Percentiles rank a stretch among this genome's conserved stretches.
These are phyloP conservation scores for Eucalyptus coolabah DNA, from an alignment of 345 rosid species.

Conservation along the genomic window DNA sequence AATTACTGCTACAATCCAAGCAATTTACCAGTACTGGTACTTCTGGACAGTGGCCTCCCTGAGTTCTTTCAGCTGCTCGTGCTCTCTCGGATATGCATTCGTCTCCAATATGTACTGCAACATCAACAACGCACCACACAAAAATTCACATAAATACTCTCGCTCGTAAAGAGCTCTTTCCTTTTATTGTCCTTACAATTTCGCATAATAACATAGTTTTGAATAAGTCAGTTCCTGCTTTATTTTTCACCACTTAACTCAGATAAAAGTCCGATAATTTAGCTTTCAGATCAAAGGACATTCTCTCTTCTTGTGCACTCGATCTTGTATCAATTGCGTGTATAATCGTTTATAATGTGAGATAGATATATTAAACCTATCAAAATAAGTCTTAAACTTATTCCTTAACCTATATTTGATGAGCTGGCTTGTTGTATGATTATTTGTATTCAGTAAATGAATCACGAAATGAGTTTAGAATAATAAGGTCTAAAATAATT, in stretches of 20 bases:
- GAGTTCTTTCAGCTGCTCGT: conserved; percentile 24
- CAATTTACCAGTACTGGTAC: conserved; percentile 3
- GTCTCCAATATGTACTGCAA: conserved; percentile 27
- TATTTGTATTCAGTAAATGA: too few species aligned
- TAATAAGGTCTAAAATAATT: too few species aligned
- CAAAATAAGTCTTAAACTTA: too few species aligned
- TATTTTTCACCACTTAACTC: neutral
- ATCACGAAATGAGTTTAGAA: too few species aligned
- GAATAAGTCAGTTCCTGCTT: neutral
- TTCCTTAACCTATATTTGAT: too few species aligned
- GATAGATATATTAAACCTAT: too few species aligned
- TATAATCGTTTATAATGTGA: too few species aligned
- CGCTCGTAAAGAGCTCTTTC: neutral
- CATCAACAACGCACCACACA: neutral
- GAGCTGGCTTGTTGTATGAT: too few species aligned
- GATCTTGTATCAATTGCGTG: neutral
- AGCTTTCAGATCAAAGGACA: neutral
- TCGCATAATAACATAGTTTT: neutral
- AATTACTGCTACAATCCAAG: neutral
- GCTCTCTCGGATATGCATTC: conserved; percentile 38
- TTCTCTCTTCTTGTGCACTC: neutral
- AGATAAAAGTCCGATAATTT: neutral
- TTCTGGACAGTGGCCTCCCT: conserved; percentile 23
- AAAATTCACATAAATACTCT: too few species aligned
- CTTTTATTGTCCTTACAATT: neutral